These are phyloP conservation scores for Apiospora koreana DNA, from an alignment of 2,329 filamentous ascomycete species.

Conservation along the genomic window DNA sequence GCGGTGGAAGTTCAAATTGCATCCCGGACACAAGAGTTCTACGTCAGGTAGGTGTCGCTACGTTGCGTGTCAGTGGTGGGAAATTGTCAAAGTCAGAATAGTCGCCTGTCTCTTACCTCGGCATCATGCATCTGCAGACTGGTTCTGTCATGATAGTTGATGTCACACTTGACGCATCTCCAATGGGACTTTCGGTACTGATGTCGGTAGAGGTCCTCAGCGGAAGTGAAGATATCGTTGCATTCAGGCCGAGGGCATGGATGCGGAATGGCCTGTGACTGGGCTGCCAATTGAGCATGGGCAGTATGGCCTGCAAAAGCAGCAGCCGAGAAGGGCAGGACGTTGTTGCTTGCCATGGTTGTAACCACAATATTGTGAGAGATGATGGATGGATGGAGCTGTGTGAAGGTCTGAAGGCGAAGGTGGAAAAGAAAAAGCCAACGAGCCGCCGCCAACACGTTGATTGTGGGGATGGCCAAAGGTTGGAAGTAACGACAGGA, in stretches of 20 bases:
- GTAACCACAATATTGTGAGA: background rate
- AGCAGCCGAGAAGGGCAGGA: background rate
- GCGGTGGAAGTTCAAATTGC: slow-evolving; percentile 37
- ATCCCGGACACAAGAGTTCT: slow-evolving; percentile 49
- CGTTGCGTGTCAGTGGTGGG: background rate
- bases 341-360: background rate
- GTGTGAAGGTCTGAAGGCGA: background rate
- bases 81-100: background rate
- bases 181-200: background rate
- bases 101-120: slow-evolving; percentile 23
- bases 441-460: too few species aligned
- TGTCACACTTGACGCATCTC: background rate
- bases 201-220: background rate
- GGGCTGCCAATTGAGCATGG: background rate
- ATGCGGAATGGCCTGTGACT: background rate
- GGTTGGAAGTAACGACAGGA: too few species aligned
- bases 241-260: background rate
- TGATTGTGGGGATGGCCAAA: background rate
- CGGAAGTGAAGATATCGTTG: background rate
- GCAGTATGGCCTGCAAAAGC: background rate
- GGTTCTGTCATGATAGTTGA: background rate
- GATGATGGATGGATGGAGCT: too few species aligned
- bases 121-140: slow-evolving; percentile 26
- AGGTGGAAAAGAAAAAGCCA: too few species aligned
- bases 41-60: background rate